A percentile compares a stretch with the other conserved stretches of the same genome.
Evolutionary conservation across 2,329 filamentous ascomycete species (phyloP).

Genomic region (Cercospora sojina): DNA sequence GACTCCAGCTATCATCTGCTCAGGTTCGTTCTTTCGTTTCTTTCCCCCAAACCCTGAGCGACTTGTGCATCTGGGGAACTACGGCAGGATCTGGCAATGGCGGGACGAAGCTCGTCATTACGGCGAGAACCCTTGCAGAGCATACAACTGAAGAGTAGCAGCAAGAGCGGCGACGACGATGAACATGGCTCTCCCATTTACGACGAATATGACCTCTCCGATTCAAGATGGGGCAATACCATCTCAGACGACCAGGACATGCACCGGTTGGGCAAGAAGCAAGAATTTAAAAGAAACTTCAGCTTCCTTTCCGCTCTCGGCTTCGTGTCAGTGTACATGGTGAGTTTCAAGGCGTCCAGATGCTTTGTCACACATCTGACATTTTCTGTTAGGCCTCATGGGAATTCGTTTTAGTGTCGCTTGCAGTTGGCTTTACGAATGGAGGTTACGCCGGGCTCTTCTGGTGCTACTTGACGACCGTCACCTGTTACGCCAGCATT

Average conservation of each 20-base stretch:
- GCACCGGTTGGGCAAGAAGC: slow-evolving; percentile 35
- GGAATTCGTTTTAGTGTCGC: slow-evolving; percentile 36
- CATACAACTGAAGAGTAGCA: slow-evolving; percentile 10
- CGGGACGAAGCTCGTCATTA: slow-evolving; percentile 9
- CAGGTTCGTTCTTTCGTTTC: slow-evolving; percentile 2
- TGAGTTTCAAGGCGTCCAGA: slow-evolving; percentile 6
- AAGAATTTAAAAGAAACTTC: slow-evolving; percentile 35
- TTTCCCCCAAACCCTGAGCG: neutral
- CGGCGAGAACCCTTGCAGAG: slow-evolving; percentile 9
- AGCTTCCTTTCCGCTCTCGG: slow-evolving; percentile 32
- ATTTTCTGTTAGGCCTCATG: slow-evolving; percentile 18
- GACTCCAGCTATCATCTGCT: slow-evolving; percentile 12
- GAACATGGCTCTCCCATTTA: slow-evolving; percentile 14
- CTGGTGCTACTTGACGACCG: slow-evolving; percentile 37
- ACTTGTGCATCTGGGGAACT: neutral
- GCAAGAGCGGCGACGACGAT: slow-evolving; percentile 9
- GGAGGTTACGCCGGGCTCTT: slow-evolving; percentile 37
- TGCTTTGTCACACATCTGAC: slow-evolving; percentile 25
- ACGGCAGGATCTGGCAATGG: slow-evolving; percentile 1
- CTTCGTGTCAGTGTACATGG: slow-evolving; percentile 38
- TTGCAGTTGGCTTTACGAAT: slow-evolving; percentile 35
- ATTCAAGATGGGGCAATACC: slow-evolving; percentile 17
- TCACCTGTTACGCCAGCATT: slow-evolving; percentile 32
- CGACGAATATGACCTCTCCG: slow-evolving; percentile 8
- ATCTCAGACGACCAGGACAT: slow-evolving; percentile 29